These are phyloP conservation scores for Chamaenerion angustifolium DNA, from an alignment of 345 rosid genomes.

Conservation along the genomic window DNA sequence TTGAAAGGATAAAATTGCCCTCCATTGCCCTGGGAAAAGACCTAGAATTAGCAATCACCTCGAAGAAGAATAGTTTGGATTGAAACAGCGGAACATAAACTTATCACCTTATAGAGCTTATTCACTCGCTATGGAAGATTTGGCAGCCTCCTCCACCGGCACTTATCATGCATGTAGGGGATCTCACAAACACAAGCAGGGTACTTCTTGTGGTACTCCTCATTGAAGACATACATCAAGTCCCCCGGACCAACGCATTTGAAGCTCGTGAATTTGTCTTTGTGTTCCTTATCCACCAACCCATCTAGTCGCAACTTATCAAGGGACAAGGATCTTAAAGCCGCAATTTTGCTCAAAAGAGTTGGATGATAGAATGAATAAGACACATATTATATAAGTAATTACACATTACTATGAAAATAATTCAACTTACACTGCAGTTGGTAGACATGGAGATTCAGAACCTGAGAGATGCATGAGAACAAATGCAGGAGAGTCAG, in stretches of 20 bases:
- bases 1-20: no score
- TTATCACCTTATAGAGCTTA: slow-evolving; percentile 70
- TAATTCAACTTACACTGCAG: no score
- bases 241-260: slow-evolving; percentile 76
- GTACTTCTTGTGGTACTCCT: slow-evolving; percentile 62
- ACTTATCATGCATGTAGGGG: slow-evolving; percentile 13
- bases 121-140: slow-evolving; percentile 60
- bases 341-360: no score
- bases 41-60: slow-evolving; percentile 8
- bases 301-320: no score
- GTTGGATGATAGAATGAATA: no score
- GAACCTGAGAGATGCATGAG: no score
- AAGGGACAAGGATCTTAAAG: no score
- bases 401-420: no score
- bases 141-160: slow-evolving; percentile 70
- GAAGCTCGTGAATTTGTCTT: slow-evolving; percentile 54
- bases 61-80: slow-evolving; percentile 23
- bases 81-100: slow-evolving; percentile 56
- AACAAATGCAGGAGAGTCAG: no score
- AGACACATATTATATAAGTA: no score
- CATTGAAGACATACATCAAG: slow-evolving; percentile 62
- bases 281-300: slow-evolving; percentile 53
- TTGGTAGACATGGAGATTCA: no score
- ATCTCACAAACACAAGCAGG: slow-evolving; percentile 87
- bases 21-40: no score